A percentile compares a stretch with the other conserved stretches of the same genome.
phyloP scores from a whole-genome alignment of 805 yeast genomes.

The Clavispora phyllophila region DNA sequence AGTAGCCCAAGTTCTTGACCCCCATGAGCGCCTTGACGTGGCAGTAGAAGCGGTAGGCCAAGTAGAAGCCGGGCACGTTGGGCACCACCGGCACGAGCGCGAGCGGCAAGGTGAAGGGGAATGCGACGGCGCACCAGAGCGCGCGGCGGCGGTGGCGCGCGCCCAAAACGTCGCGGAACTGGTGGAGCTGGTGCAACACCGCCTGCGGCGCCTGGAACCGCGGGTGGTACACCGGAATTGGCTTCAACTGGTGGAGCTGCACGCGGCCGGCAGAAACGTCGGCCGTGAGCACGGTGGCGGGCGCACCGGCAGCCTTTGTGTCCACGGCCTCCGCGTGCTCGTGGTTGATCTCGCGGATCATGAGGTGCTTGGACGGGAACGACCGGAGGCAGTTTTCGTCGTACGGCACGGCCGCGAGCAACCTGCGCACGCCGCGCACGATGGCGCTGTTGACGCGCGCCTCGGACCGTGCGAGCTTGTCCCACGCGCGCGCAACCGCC shows the following conservation, averaged over 20 bases:
- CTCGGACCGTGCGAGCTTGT: conserved; percentile 50
- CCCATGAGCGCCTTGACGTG: conserved; percentile 77
- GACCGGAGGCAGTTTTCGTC: conserved; percentile 71
- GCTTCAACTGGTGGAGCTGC: conserved; percentile 26
- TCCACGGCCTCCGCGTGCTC: conserved; percentile 11
- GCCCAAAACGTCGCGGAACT: conserved; percentile 41
- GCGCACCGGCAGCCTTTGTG: not conserved
- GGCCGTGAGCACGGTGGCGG: conserved; percentile 10
- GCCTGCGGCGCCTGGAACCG: conserved; percentile 26
- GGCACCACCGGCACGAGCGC: conserved; percentile 84
- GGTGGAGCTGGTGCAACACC: conserved; percentile 36
- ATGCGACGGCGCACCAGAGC: conserved; percentile 46
- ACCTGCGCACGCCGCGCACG: conserved; percentile 46
- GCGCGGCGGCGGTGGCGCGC: conserved; percentile 54
- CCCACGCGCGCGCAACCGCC: conserved; percentile 60
- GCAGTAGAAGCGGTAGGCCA: conserved; percentile 77
- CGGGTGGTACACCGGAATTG: conserved; percentile 39
- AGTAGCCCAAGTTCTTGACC: conserved; percentile 56
- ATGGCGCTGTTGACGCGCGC: conserved; percentile 53
- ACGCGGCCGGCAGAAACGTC: conserved; percentile 14
- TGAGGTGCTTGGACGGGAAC: conserved; percentile 63
- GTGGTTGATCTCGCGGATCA: conserved; percentile 45
- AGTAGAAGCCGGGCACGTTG: conserved; percentile 85
- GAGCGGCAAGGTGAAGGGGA: conserved; percentile 79
- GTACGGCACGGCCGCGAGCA: conserved; percentile 68